Evolutionary conservation across 805 yeast genomes (phyloP).

Genomic region (Naumovozyma castellii): DNA sequence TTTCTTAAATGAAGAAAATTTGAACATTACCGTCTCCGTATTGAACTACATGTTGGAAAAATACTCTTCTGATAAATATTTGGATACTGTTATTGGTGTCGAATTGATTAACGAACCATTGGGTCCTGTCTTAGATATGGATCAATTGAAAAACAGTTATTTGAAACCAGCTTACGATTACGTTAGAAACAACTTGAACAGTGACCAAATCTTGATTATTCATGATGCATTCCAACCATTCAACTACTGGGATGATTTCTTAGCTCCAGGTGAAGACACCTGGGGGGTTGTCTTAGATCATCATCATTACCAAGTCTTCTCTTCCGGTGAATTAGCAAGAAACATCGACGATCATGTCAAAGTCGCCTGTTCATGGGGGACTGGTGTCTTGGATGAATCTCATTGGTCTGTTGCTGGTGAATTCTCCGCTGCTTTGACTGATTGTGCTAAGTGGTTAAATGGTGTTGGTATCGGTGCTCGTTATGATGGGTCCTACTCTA

Average conservation of each 20-base stretch:
- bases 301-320: conserved; percentile 85
- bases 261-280: conserved; percentile 34
- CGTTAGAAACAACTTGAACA: conserved; percentile 44
- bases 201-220: conserved; percentile 50
- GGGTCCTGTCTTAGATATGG: conserved; percentile 57
- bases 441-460: conserved; percentile 81
- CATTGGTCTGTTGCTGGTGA: conserved; percentile 81
- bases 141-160: conserved; percentile 43
- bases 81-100: conserved; percentile 72
- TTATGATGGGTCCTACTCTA: conserved; percentile 50
- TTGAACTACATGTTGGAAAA: conserved; percentile 45
- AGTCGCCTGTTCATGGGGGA: conserved; percentile 44
- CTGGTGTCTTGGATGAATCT: conserved; percentile 37
- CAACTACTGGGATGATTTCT: conserved; percentile 53
- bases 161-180: conserved; percentile 53
- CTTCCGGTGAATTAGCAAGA: conserved; percentile 48
- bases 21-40: conserved; percentile 45
- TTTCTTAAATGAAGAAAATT: conserved; percentile 46
- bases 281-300: conserved; percentile 77
- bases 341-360: conserved; percentile 52
- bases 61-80: conserved; percentile 53
- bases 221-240: conserved; percentile 73
- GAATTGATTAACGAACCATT: conserved; percentile 87
- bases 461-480: conserved; percentile 81
- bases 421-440: conserved; percentile 88